phyloP scores from a whole-genome alignment of 139 green algal species.

The Chlorella vulgaris region DNA sequence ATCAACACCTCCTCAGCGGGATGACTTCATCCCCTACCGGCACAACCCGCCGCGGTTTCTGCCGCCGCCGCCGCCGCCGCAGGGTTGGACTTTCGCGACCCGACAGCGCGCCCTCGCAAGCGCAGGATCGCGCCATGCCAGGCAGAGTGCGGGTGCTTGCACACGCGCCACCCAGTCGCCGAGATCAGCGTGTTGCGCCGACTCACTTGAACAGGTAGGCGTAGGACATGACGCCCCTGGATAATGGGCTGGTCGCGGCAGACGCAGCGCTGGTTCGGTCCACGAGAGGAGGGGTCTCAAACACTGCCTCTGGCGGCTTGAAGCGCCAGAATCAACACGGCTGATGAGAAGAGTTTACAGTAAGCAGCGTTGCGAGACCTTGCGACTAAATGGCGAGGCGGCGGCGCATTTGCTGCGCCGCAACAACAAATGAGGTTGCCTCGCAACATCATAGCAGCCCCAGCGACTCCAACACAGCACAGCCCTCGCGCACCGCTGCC shows the following conservation, averaged over 20 bases:
- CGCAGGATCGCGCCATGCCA: too few species aligned
- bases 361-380: too few species aligned
- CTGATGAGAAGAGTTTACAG: too few species aligned
- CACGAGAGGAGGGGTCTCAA: not conserved
- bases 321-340: too few species aligned
- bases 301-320: too few species aligned
- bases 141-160: not conserved
- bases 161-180: not conserved
- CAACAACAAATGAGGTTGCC: too few species aligned
- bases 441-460: not conserved
- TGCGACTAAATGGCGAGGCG: not conserved
- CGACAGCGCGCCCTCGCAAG: not conserved
- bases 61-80: too few species aligned
- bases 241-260: not conserved
- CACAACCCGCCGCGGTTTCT: too few species aligned
- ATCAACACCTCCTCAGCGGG: too few species aligned
- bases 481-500: not conserved
- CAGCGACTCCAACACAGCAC: not conserved
- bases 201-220: conserved; percentile 54
- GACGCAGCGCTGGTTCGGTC: not conserved
- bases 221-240: conserved; percentile 40
- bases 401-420: not conserved
- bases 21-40: too few species aligned
- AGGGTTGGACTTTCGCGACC: not conserved
- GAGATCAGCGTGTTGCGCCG: not conserved